Percentiles rank a stretch among this genome's conserved stretches.
These are phyloP conservation scores for Taiozyma sp. DNA, from an alignment of 1,139 yeast genomes.

Conservation along the genomic window DNA sequence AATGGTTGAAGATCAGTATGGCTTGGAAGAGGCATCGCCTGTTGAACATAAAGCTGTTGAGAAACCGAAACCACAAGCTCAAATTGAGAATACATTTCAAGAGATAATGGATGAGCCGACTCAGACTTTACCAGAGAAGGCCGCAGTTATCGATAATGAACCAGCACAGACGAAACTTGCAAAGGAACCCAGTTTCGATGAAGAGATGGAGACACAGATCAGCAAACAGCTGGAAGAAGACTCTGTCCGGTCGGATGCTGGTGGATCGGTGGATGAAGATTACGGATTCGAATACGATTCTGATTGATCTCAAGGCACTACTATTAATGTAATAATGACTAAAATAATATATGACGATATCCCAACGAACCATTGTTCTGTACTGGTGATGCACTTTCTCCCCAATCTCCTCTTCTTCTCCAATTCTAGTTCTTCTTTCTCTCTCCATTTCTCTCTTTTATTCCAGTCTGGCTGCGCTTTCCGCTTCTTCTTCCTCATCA, in stretches of 20 bases:
- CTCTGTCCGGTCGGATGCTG: not conserved
- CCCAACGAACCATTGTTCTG: not conserved
- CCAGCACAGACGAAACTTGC: not conserved
- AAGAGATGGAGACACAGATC: constrained; percentile 15
- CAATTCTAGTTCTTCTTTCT: constrained; percentile 41
- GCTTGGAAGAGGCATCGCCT: not conserved
- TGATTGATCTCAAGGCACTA: constrained; percentile 17
- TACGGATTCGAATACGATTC: constrained; percentile 35
- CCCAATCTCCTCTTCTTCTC: constrained; percentile 35
- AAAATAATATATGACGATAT: not conserved
- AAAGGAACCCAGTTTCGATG: constrained; percentile 7
- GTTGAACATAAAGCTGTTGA: not conserved
- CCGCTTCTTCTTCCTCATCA: constrained; percentile 70
- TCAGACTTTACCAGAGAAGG: not conserved
- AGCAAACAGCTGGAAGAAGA: constrained; percentile 11
- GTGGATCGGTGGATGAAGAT: constrained; percentile 21
- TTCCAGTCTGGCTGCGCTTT: constrained; percentile 54
- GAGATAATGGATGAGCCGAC: not conserved
- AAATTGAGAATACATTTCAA: not conserved
- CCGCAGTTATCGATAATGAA: not conserved
- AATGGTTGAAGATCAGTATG: not conserved
- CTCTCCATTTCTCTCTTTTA: constrained; percentile 58
- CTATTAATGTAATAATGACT: not conserved
- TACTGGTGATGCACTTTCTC: constrained; percentile 1
- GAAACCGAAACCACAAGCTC: not conserved